Conservation (phyloP, 495 filamentous ascomycete genomes). For the Neurospora cerealis region DNA sequence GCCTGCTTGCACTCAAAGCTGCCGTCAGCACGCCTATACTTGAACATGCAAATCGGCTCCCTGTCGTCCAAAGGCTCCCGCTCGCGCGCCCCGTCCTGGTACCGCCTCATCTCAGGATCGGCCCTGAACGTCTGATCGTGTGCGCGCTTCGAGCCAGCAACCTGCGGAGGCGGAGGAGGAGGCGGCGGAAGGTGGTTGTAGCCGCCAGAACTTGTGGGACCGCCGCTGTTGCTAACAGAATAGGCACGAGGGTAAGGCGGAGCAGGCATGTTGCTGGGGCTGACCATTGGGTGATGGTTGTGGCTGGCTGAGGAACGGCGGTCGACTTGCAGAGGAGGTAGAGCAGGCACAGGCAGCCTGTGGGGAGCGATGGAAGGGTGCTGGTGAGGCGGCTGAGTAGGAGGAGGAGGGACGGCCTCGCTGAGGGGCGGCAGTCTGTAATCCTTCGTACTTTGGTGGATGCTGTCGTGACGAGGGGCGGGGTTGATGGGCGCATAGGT, state of each 20-base stretch:
- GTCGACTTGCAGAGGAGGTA: slow-evolving; percentile 17
- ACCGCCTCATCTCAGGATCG: slow-evolving; percentile 7
- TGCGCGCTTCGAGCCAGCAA: slow-evolving; percentile 22
- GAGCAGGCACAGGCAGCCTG: not conserved
- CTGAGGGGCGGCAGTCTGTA: slow-evolving; percentile 5
- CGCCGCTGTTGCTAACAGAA: slow-evolving; percentile 1
- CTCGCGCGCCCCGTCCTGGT: slow-evolving; percentile 21
- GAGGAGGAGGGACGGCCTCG: slow-evolving; percentile 10
- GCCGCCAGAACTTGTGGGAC: slow-evolving; percentile 8
- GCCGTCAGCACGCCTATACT: slow-evolving; percentile 17
- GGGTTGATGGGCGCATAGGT: slow-evolving; percentile 18
- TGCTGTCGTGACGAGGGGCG: slow-evolving; percentile 17
- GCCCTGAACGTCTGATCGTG: slow-evolving; percentile 17
- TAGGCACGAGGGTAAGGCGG: not conserved
- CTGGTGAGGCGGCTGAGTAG: slow-evolving; percentile 1
- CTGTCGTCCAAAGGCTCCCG: slow-evolving; percentile 9
- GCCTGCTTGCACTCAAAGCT: not conserved
- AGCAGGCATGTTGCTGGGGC: slow-evolving; percentile 1
- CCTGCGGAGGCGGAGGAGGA: slow-evolving; percentile 5
- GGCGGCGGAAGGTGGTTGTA: slow-evolving; percentile 1
- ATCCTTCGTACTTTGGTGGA: slow-evolving; percentile 2
- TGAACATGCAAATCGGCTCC: not conserved
- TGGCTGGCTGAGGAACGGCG: not conserved
- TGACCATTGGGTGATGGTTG: slow-evolving; percentile 5
- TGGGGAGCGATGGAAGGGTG: slow-evolving; percentile 1